Base-by-base conservation (phyloP, 768 basidiomycete species). In the Leucosporidium scottii region DNA sequence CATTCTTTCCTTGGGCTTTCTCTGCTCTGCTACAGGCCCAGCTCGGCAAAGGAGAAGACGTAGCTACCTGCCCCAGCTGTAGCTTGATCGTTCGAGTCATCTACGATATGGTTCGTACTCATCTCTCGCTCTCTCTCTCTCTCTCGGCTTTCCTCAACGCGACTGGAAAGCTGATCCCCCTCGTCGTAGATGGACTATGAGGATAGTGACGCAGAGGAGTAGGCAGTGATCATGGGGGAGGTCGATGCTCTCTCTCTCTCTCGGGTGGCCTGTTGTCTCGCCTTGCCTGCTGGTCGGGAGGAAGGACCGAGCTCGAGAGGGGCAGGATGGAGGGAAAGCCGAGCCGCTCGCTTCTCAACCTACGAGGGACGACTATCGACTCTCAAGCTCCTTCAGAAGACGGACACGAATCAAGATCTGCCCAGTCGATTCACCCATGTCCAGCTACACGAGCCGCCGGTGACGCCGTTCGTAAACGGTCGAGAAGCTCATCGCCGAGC, bases 61-160 rank as follows among this genome's bases (percentile, higher is more conserved):
- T 93, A 56, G 94, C 93, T 28, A 93, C 85, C 60, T 98, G 96
- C 81, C 96, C 96, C 0, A 93, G 91, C 77, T 99, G 96, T 74
- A 93, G 91, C 71, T 82, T 98, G 28, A 83, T 97, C 39, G 91
- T 98, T 59, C 82, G 94, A 64, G 89, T 98, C 53, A 84, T 98
- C 54, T 98, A 87, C 78, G 94, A 99, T 78, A 93, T 92, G 58
- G 94, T 97, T 76, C 50, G 49, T 65, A 48, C 31, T 25, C n/a
- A 12, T n/a, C 55, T 34, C 5, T 15, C 25, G 47, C 34, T 23
- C 54, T 10, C 4, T 36, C 50, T 23, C 34, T 61, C 50, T 47
- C 34, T 36, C 34, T 36, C 34, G 12, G 34, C 50, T 28, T 54
- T 8, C 61, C 51, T 53, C 70, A n/a, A 67, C 31, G 69, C 36